Base-by-base conservation (phyloP, 768 basidiomycete genomes). In the Rhodotorula babjevae region DNA sequence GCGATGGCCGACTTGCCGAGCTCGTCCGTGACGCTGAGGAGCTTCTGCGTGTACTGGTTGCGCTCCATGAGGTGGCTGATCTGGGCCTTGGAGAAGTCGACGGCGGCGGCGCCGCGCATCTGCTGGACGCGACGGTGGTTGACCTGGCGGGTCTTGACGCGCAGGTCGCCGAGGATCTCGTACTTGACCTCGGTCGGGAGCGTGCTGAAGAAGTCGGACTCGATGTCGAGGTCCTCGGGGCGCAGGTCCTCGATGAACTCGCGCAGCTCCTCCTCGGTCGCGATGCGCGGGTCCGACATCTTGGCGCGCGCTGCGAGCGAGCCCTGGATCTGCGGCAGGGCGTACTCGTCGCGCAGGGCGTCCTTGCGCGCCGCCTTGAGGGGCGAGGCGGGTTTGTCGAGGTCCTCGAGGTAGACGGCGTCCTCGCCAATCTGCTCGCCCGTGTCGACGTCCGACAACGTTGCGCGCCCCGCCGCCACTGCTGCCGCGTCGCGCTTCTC, bases 171-270 rank as follows among this genome's bases (percentile, higher is more conserved):
- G 47, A 98, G 88, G 75, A 99, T 95, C 82, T 99, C 96, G 81
- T 98, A 99, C 77, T 99, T 93, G 31, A 96, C 87, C 80, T 98
- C 94, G 0, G 92, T 95, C 5, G 96, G 94, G 6, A 98, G 86
- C 73, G 92, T 90, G 33, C 89, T 87, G 80, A 99, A 99, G 29
- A 89, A 91, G 10, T 91, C 86, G 3, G 93, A 93, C 27, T 88
- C 85, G 67, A 96, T 86, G 79, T 98, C 95, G 77, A 98, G 91
- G 78, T 98, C 93, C 77, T 93, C 93, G 0, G 94, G 93, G 3
- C 89, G 87, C 89, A 97, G 94, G 58, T 94, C 91, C 69, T 97
- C 93, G 74, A 98, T 96, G 82, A 98, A 98, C 2, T 86, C 82
- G 29, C 89, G 88, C 6, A 98, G 84, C 79, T 99, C 96, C 53